Base-by-base conservation (phyloP, 306 rosid species). In the Pyrus betulifolia region DNA sequence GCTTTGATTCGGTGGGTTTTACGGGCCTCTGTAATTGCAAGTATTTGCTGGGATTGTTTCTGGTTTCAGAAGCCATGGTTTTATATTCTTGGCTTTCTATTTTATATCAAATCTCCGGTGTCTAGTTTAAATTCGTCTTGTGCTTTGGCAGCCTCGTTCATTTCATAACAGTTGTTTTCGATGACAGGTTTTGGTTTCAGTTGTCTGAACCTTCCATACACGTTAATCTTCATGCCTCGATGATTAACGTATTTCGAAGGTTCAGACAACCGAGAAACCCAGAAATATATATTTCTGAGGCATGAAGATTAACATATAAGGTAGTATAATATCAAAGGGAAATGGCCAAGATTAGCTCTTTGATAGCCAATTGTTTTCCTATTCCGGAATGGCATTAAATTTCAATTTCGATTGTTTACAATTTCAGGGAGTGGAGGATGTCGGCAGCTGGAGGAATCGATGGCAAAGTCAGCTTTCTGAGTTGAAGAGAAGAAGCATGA, bases 391-490 rank as follows among this genome's bases (percentile, higher is more conserved):
- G 44, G 19, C 40, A 17, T 40, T 31, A 1, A 25, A 13, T 8
- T 25, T 17, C 44, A 11, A 73, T 10, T 11, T 21, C 27, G 28
- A 40, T 35, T 57, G 9, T 23, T 58, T 28, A 73, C 62, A 23
- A 42, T 73, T 59, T 65, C 85, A 93, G 98, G 93, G 75, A 63
- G 54, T 77, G 80, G 85, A 86, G n/a, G 85, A 68, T 27, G 87
- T 62, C 46, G 55, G 71, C 3, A 88, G 70, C 55, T 91, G 98
- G 98, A 89, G 69, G 80, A 30, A 11, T 12, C 75, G 77, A 6
- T 93, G 98, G 98, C 77, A 88, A 45, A 69, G 83, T 77, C 98
- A 91, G 82, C 75, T 93, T 4, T 83, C 90, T 14, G 90, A 79
- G 77, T 85, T 93, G 76, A 83, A 86, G 85, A 82, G 75, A 82